Percentiles rank a stretch among this genome's conserved stretches.
Conservation (phyloP, 1,284 basidiomycete species). For the Takashimella koratensis region DNA sequence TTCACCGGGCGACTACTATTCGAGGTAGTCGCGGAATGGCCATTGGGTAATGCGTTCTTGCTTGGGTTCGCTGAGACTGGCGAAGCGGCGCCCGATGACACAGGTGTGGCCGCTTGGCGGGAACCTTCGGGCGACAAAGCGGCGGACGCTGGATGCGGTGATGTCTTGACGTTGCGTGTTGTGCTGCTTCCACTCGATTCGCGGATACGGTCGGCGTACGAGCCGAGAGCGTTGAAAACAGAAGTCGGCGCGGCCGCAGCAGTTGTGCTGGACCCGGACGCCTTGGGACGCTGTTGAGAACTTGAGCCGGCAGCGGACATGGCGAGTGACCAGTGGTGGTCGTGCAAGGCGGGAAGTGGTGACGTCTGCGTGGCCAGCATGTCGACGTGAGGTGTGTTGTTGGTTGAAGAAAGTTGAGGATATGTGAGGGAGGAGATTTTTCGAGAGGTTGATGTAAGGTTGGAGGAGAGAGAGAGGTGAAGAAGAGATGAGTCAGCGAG, state of each 20-base stretch:
- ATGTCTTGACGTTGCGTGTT: background rate
- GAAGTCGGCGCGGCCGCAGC: slow-evolving; percentile 14
- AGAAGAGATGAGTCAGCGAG: too few species aligned
- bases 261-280: background rate
- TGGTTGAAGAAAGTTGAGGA: background rate
- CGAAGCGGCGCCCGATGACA: background rate
- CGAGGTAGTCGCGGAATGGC: background rate
- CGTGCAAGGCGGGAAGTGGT: background rate
- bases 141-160: background rate
- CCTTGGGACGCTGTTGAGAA: background rate
- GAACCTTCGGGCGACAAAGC: background rate
- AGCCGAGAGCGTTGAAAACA: slow-evolving; percentile 45
- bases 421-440: background rate
- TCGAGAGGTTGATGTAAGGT: background rate
- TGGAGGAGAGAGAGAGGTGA: too few species aligned
- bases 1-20: background rate
- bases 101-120: background rate
- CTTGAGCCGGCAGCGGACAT: background rate
- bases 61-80: background rate
- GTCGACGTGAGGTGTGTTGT: background rate
- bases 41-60: background rate
- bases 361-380: background rate
- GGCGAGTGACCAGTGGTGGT: background rate
- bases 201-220: slow-evolving; percentile 44
- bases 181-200: slow-evolving; percentile 17